These are phyloP conservation scores for Didymella keratinophila DNA, from an alignment of 2,329 filamentous ascomycete genomes.

Conservation along the genomic window DNA sequence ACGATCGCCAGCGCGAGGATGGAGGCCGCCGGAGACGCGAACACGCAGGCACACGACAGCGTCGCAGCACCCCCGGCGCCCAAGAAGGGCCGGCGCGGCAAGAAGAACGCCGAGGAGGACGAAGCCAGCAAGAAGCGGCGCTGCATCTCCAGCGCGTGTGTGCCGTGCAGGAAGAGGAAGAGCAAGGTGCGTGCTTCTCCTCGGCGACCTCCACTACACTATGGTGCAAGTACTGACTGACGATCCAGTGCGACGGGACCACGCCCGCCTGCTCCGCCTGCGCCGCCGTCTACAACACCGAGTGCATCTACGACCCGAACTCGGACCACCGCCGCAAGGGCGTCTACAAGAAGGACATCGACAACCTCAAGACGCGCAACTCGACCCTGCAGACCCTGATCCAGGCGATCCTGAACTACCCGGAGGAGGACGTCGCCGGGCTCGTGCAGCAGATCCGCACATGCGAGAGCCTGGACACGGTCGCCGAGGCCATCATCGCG, in stretches of 20 bases:
- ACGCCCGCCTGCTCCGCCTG: conserved; percentile 94
- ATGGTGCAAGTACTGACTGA: neutral
- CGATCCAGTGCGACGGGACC: conserved; percentile 79
- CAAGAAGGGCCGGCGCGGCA: conserved; percentile 46
- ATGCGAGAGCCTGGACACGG: conserved; percentile 75
- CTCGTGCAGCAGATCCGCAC: conserved; percentile 88
- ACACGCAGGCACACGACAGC: conserved; percentile 15
- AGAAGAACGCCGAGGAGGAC: conserved; percentile 48
- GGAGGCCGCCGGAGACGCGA: conserved; percentile 16
- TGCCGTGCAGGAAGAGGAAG: conserved; percentile 53
- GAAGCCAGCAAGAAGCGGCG: conserved; percentile 55
- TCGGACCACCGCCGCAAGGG: conserved; percentile 96
- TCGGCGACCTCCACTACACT: too few relatives aligned
- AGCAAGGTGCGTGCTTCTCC: conserved; percentile 34
- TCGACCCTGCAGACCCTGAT: conserved; percentile 92
- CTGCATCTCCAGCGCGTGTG: conserved; percentile 52
- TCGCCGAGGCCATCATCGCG: conserved; percentile 66
- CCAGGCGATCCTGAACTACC: conserved; percentile 88
- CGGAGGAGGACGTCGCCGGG: conserved; percentile 82
- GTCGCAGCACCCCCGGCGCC: conserved; percentile 16
- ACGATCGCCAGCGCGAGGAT: conserved; percentile 26
- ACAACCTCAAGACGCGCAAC: conserved; percentile 84
- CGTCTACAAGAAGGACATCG: conserved; percentile 93
- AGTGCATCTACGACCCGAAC: conserved; percentile 94
- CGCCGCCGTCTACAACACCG: conserved; percentile 87